Percentiles rank a stretch among this genome's conserved stretches.
These are phyloP conservation scores for Polyrhizophydium stewartii DNA, from an alignment of 371 early-diverging fungal species.

Conservation along the genomic window DNA sequence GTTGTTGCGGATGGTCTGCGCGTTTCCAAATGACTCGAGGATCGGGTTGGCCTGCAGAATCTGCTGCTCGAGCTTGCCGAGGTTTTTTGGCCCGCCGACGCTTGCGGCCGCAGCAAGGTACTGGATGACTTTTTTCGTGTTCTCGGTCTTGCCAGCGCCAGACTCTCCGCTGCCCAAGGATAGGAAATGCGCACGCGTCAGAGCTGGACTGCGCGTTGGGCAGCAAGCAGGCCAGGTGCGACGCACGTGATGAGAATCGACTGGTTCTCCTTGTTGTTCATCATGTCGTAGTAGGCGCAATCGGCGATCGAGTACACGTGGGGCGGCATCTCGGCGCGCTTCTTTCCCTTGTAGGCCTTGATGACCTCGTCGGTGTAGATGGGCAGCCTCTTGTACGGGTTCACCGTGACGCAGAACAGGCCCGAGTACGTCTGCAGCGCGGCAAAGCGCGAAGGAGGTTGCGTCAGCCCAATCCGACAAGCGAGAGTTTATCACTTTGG, in stretches of 20 bases:
- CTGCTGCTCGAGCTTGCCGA: conserved; percentile 78
- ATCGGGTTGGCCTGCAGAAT: conserved; percentile 98
- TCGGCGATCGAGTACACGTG: conserved; percentile 98
- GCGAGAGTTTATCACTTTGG: background rate
- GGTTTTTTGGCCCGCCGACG: conserved; percentile 20
- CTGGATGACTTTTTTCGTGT: conserved; percentile 99
- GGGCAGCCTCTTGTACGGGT: conserved; percentile 92
- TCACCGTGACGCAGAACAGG: conserved; percentile 97
- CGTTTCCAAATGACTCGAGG: conserved; percentile 99
- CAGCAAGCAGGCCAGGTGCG: too few relatives aligned
- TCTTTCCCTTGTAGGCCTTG: conserved; percentile 73
- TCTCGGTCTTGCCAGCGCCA: conserved; percentile 99
- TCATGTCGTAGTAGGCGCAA: conserved; percentile 93
- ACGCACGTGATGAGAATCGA: conserved; percentile 96
- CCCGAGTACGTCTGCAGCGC: conserved; percentile 94
- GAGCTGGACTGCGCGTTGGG: too few relatives aligned
- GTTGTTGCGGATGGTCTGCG: conserved; percentile 98
- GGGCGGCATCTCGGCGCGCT: conserved; percentile 88
- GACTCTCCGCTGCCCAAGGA: conserved; percentile 87
- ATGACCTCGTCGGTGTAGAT: conserved; percentile 89
- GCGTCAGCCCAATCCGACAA: too few relatives aligned
- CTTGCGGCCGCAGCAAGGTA: conserved; percentile 90
- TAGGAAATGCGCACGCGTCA: too few relatives aligned
- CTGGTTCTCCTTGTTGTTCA: conserved; percentile 92
- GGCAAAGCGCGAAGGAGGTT: background rate